Percentiles rank a stretch among this genome's conserved stretches.
Evolutionary conservation across 1,139 yeast species (phyloP).

Genomic region (Suhomyces yuchorum): DNA sequence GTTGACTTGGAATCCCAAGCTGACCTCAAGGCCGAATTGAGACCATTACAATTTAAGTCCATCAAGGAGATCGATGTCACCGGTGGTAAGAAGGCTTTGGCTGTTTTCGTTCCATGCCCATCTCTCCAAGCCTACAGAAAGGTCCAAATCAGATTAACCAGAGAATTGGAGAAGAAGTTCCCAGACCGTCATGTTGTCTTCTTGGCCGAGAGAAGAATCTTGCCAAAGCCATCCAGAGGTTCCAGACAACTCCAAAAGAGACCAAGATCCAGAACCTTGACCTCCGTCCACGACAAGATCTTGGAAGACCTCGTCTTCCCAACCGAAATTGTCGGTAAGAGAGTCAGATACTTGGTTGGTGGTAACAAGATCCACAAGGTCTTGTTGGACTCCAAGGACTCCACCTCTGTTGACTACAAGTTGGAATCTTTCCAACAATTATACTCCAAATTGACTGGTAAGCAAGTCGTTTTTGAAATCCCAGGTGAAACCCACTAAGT

Average conservation of each 20-base stretch:
- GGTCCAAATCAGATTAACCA: constrained; percentile 95
- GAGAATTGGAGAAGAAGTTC: constrained; percentile 99
- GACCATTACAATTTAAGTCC: constrained; percentile 98
- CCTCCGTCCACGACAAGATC: constrained; percentile 98
- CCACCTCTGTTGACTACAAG: constrained; percentile 97
- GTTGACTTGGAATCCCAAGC: constrained; percentile 94
- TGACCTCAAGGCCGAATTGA: constrained; percentile 96
- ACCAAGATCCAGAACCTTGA: constrained; percentile 99
- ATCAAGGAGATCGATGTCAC: constrained; percentile 97
- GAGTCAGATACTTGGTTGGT: constrained; percentile 99
- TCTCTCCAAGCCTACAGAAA: constrained; percentile 91
- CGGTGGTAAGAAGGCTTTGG: constrained; percentile 99
- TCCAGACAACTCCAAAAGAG: constrained; percentile 96
- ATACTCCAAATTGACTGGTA: constrained; percentile 98
- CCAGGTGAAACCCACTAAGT: constrained; percentile 61
- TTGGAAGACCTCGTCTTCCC: constrained; percentile 99
- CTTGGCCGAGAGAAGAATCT: constrained; percentile 99
- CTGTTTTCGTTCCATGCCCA: constrained; percentile 98
- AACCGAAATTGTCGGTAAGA: constrained; percentile 98
- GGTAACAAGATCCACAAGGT: constrained; percentile 99
- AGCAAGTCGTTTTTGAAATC: constrained; percentile 98
- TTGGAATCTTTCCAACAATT: constrained; percentile 99
- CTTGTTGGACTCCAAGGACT: constrained; percentile 97
- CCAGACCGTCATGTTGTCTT: constrained; percentile 99
- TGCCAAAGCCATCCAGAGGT: constrained; percentile 93